These are phyloP conservation scores for Fagopyrum esculentum DNA, from an alignment of 148 eudicot genomes.

Conservation along the genomic window DNA sequence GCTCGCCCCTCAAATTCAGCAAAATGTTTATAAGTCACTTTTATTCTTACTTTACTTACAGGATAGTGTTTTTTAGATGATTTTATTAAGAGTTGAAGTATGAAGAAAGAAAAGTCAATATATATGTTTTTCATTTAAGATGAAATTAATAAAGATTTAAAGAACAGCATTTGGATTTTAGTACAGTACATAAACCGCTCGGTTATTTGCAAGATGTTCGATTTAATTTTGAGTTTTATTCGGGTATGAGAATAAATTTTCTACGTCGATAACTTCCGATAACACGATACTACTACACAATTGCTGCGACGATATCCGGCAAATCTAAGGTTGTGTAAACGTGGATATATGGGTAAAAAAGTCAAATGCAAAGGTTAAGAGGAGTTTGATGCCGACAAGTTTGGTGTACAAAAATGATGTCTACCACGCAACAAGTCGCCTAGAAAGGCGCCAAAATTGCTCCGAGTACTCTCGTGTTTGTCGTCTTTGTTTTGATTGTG, in stretches of 20 bases:
- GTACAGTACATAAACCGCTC: too few relatives aligned
- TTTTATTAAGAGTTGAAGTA: not conserved
- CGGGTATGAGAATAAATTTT: too few relatives aligned
- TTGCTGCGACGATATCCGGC: too few relatives aligned
- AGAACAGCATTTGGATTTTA: too few relatives aligned
- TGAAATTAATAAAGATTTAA: not conserved
- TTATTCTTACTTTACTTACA: too few relatives aligned
- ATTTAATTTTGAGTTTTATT: too few relatives aligned
- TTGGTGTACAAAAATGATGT: slow-evolving; percentile 14
- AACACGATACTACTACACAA: too few relatives aligned
- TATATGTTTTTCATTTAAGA: not conserved
- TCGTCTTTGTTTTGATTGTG: not conserved
- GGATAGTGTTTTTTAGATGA: not conserved
- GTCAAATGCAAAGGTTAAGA: slow-evolving; percentile 6
- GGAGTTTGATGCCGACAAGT: slow-evolving; percentile 29
- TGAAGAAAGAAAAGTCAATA: not conserved
- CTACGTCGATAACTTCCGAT: too few relatives aligned
- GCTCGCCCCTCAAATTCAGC: too few relatives aligned
- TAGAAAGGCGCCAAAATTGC: not conserved
- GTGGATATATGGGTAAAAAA: not conserved
- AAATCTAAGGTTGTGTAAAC: too few relatives aligned
- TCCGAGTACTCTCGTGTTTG: slow-evolving; percentile 6
- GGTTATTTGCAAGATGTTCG: too few relatives aligned
- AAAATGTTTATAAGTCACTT: too few relatives aligned
- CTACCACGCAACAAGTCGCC: slow-evolving; percentile 1